Evolutionary conservation across 176 grass and related monocot genomes (phyloP).

Genomic region (Lolium rigidum): DNA sequence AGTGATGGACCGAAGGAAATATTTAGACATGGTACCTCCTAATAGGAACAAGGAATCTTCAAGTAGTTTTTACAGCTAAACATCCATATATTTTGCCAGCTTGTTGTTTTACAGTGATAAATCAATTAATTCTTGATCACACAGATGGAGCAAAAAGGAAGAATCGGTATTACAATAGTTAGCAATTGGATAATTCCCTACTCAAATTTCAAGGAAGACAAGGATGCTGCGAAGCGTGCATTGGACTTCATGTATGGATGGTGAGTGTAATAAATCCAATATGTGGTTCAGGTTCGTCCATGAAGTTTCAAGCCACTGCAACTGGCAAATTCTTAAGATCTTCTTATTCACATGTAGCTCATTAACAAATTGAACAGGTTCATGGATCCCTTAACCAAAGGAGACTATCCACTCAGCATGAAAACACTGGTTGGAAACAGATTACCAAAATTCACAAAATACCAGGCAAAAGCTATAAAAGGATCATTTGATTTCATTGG

Average conservation of each 20-base stretch:
- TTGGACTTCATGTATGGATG: slow-evolving; percentile 96
- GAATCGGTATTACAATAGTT: slow-evolving; percentile 76
- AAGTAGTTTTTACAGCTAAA: slow-evolving; percentile 5
- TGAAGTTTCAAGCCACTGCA: slow-evolving; percentile 12
- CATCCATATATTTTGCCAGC: background rate
- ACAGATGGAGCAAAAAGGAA: slow-evolving; percentile 71
- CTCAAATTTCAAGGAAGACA: slow-evolving; percentile 63
- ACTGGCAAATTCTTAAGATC: background rate
- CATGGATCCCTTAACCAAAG: slow-evolving; percentile 80
- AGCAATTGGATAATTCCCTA: slow-evolving; percentile 81
- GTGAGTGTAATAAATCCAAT: slow-evolving; percentile 54
- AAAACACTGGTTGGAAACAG: slow-evolving; percentile 60
- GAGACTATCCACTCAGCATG: slow-evolving; percentile 79
- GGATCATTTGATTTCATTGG: slow-evolving; percentile 94
- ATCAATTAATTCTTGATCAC: slow-evolving; percentile 17
- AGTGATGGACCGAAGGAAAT: background rate
- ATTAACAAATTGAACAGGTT: slow-evolving; percentile 63
- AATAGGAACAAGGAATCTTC: slow-evolving; percentile 1
- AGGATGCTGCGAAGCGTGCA: slow-evolving; percentile 62
- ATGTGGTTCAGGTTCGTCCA: background rate
- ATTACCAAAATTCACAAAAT: slow-evolving; percentile 75
- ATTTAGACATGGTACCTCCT: background rate
- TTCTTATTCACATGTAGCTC: background rate
- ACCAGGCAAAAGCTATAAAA: slow-evolving; percentile 68
- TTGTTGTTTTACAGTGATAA: slow-evolving; percentile 17